Conservation (phyloP, 1,284 basidiomycete genomes). For the Ceratobasidium sp. region DNA sequence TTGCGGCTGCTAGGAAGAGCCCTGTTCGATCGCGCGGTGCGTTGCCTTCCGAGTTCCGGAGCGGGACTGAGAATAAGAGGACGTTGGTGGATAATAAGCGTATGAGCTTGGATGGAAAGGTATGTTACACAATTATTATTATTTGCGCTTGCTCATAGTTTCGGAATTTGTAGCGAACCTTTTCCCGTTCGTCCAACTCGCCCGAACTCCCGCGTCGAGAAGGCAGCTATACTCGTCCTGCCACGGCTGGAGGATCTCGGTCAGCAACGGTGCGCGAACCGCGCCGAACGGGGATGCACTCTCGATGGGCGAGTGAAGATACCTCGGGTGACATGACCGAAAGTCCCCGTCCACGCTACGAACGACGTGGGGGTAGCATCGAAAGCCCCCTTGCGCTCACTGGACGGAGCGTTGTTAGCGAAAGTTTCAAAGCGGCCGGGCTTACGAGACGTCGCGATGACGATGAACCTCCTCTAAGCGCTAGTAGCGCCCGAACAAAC, state of each 20-base stretch:
- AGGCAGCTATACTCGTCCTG: background rate
- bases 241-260: conserved; percentile 25
- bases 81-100: conserved; percentile 34
- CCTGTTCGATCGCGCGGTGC: conserved; percentile 46
- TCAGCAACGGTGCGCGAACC: conserved; percentile 32
- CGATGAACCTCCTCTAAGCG: conserved; percentile 17
- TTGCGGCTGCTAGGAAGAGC: conserved; percentile 43
- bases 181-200: conserved; percentile 39
- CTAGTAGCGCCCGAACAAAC: conserved; percentile 3
- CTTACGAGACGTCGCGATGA: conserved; percentile 61
- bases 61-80: conserved; percentile 42
- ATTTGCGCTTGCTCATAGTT: conserved; percentile 1
- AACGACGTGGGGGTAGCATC: conserved; percentile 71
- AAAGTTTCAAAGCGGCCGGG: conserved; percentile 79
- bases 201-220: conserved; percentile 38
- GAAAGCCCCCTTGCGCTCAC: conserved; percentile 68
- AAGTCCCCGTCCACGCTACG: conserved; percentile 58
- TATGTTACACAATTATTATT: conserved; percentile 53
- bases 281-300: conserved; percentile 31
- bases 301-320: conserved; percentile 47
- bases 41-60: conserved; percentile 45
- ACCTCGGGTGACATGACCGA: conserved; percentile 25
- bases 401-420: conserved; percentile 71
- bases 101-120: conserved; percentile 61
- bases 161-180: conserved; percentile 38